phyloP scores from a whole-genome alignment of 306 rosid genomes.

The Prunus mira region DNA sequence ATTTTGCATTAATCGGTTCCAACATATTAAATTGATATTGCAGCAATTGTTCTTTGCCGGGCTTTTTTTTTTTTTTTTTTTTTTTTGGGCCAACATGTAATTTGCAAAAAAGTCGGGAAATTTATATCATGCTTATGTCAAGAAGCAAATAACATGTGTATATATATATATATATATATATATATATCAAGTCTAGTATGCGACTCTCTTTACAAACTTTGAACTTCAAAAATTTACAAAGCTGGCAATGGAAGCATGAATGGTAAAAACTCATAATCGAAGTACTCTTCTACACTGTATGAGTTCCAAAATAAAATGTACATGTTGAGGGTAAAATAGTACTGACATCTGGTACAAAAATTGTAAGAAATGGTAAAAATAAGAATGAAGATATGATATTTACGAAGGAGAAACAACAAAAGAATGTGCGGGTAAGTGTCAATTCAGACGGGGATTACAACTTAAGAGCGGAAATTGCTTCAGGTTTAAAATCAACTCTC shows the following conservation, averaged over 20 bases:
- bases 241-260: background rate
- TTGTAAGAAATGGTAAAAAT: conserved; percentile 2
- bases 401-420: conserved; percentile 19
- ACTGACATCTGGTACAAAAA: conserved; percentile 11
- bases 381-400: conserved; percentile 20
- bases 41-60: too few relatives aligned
- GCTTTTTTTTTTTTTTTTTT: too few relatives aligned
- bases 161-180: too few relatives aligned
- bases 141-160: too few relatives aligned
- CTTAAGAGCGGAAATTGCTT: conserved; percentile 82
- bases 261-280: background rate
- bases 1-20: background rate
- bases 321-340: background rate
- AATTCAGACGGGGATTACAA: conserved; percentile 38
- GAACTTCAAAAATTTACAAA: background rate
- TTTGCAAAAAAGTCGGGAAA: too few relatives aligned
- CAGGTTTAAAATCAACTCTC: conserved; percentile 91
- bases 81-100: too few relatives aligned
- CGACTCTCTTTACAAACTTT: background rate
- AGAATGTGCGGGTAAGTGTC: conserved; percentile 21
- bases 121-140: too few relatives aligned
- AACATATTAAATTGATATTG: background rate
- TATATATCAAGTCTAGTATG: background rate
- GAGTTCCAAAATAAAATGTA: background rate
- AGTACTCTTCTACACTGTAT: background rate